Conservation (phyloP, 176 grass and related monocot species). For the Phyllostachys edulis region DNA sequence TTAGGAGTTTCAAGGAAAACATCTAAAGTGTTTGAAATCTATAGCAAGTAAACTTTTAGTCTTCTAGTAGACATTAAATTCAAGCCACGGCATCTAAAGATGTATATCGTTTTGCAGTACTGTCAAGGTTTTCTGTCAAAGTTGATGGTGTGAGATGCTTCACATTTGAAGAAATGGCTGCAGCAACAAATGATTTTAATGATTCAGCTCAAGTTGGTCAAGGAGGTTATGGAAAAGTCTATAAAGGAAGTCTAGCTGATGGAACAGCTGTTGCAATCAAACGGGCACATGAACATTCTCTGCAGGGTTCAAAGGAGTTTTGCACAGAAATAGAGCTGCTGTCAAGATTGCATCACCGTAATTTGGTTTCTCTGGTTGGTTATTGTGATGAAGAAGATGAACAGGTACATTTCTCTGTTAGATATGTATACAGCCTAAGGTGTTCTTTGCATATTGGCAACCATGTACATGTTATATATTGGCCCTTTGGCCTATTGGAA, state of each 20-base stretch:
- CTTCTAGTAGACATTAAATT: not conserved
- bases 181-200: conserved; percentile 64
- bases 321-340: conserved; percentile 87
- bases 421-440: too few relatives aligned
- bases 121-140: conserved; percentile 69
- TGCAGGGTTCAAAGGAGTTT: conserved; percentile 95
- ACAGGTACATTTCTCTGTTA: conserved; percentile 61
- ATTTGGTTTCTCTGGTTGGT: conserved; percentile 87
- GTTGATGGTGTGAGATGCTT: conserved; percentile 79
- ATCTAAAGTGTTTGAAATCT: not conserved
- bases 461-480: too few relatives aligned
- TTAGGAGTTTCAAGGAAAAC: not conserved
- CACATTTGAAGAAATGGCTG: conserved; percentile 78
- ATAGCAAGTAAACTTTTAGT: not conserved
- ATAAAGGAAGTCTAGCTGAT: conserved; percentile 71
- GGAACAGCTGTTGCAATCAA: conserved; percentile 87
- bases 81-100: conserved; percentile 27
- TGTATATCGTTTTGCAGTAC: conserved; percentile 45
- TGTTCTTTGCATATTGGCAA: too few relatives aligned
- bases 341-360: conserved; percentile 94
- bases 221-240: conserved; percentile 96
- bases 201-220: conserved; percentile 75
- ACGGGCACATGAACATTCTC: conserved; percentile 78
- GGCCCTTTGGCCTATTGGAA: too few relatives aligned
- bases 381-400: conserved; percentile 90